phyloP scores from a whole-genome alignment of 495 filamentous ascomycete genomes.

The Alectoria sarmentosa region DNA sequence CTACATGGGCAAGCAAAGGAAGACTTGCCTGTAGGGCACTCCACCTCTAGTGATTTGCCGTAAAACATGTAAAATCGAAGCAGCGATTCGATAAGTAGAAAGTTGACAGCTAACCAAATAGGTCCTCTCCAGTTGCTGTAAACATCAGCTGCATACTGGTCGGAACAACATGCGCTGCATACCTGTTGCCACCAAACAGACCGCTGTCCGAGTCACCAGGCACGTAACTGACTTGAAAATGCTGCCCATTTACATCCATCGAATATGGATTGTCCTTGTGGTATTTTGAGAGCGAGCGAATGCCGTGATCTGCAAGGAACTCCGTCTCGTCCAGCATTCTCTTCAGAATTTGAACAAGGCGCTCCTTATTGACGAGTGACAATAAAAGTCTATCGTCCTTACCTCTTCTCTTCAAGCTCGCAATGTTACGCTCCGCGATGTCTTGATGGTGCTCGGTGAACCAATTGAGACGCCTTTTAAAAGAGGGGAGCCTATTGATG shows the following conservation, averaged over 20 bases:
- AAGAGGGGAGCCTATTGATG: constrained; percentile 85
- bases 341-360: constrained; percentile 74
- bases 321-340: constrained; percentile 93
- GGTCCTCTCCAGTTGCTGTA: constrained; percentile 86
- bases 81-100: constrained; percentile 85
- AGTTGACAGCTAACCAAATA: constrained; percentile 95
- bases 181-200: constrained; percentile 79
- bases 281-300: constrained; percentile 87
- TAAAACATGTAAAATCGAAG: constrained; percentile 95
- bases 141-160: background rate
- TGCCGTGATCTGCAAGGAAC: constrained; percentile 84
- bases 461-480: constrained; percentile 89
- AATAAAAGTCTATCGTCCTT: constrained; percentile 82
- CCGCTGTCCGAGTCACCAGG: constrained; percentile 91
- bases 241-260: constrained; percentile 93
- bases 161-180: background rate
- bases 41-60: constrained; percentile 76
- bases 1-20: no score
- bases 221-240: constrained; percentile 82
- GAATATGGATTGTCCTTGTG: constrained; percentile 86
- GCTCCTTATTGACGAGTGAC: constrained; percentile 81
- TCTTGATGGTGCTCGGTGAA: constrained; percentile 82
- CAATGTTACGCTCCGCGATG: constrained; percentile 84
- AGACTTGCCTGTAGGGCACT: constrained; percentile 65
- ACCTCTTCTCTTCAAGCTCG: constrained; percentile 78